Conservation (phyloP, 1,284 basidiomycete species). For the Amylostereum areolatum region DNA sequence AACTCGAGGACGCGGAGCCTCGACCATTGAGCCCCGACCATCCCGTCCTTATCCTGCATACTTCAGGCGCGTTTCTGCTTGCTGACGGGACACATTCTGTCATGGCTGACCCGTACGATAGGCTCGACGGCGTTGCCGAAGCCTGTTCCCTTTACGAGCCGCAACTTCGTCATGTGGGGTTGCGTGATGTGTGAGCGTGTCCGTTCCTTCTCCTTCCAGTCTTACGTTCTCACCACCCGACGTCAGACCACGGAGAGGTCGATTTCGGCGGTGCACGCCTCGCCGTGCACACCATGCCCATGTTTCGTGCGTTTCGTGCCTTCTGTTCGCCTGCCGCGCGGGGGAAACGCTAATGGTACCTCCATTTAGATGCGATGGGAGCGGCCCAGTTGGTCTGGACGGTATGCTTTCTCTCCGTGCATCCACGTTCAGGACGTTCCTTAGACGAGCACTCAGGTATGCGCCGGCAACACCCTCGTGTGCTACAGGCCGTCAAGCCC, state of each 20-base stretch:
- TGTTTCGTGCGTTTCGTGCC: conserved; percentile 5
- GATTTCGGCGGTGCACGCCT: conserved; percentile 2
- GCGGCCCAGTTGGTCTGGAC: conserved; percentile 18
- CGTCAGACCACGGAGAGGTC: conserved; percentile 2
- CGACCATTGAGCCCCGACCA: not conserved
- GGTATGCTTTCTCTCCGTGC: conserved; percentile 10
- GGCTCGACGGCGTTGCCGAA: conserved; percentile 21
- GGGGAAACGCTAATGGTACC: not conserved
- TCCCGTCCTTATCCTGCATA: not conserved
- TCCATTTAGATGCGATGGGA: conserved; percentile 26
- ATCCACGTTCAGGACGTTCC: not conserved
- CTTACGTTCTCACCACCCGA: conserved; percentile 18
- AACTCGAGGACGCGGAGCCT: not conserved
- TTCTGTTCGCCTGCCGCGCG: not conserved
- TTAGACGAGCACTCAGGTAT: no score
- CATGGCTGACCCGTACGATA: no score
- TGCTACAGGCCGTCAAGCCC: not conserved
- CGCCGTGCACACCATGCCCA: conserved; percentile 3
- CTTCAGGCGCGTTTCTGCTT: conserved; percentile 10
- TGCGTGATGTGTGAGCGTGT: not conserved
- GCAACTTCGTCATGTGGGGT: conserved; percentile 15
- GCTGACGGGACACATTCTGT: no score
- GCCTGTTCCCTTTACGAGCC: conserved; percentile 19
- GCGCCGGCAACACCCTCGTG: not conserved
- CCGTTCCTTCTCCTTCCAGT: not conserved